Conservation (phyloP, 2,329 filamentous ascomycete genomes). For the Claviceps africana region DNA sequence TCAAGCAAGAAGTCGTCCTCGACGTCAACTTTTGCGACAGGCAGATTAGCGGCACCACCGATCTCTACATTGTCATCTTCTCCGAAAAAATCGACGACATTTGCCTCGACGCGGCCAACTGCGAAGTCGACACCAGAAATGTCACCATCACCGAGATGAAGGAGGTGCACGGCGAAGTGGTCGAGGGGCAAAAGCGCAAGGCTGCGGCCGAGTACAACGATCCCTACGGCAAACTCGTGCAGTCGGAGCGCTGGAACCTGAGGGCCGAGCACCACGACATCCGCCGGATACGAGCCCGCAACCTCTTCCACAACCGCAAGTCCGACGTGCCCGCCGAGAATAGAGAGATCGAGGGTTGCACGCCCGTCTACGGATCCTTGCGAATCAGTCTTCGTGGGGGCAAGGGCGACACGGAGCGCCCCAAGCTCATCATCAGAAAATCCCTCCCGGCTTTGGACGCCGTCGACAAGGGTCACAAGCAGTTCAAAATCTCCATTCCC, state of each 20-base stretch:
- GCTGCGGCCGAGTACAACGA: slow-evolving; percentile 39
- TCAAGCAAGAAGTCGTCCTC: slow-evolving; percentile 77
- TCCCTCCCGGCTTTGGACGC: slow-evolving; percentile 21
- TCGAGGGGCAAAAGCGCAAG: slow-evolving; percentile 24
- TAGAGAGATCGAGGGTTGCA: slow-evolving; percentile 41
- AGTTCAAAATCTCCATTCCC: slow-evolving; percentile 48
- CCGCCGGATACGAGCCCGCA: slow-evolving; percentile 51
- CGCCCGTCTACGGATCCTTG: slow-evolving; percentile 40
- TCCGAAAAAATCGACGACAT: slow-evolving; percentile 45
- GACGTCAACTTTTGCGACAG: slow-evolving; percentile 75
- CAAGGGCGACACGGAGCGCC: slow-evolving; percentile 25
- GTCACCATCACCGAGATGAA: slow-evolving; percentile 35
- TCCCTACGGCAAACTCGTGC: slow-evolving; percentile 50
- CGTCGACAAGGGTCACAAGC: slow-evolving; percentile 27
- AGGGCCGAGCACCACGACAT: slow-evolving; percentile 63
- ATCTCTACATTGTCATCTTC: slow-evolving; percentile 61
- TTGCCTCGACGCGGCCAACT: slow-evolving; percentile 48
- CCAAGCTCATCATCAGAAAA: slow-evolving; percentile 30
- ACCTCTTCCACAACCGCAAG: slow-evolving; percentile 34
- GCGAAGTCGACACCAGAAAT: slow-evolving; percentile 38
- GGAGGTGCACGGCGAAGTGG: slow-evolving; percentile 20
- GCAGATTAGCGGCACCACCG: slow-evolving; percentile 61
- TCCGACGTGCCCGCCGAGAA: slow-evolving; percentile 40
- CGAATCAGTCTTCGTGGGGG: slow-evolving; percentile 27
- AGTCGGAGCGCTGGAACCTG: slow-evolving; percentile 48